Percentiles rank a stretch among this genome's conserved stretches.
These are phyloP conservation scores for Porcisia hertigi DNA, from an alignment of 208 protist genomes.

Conservation along the genomic window DNA sequence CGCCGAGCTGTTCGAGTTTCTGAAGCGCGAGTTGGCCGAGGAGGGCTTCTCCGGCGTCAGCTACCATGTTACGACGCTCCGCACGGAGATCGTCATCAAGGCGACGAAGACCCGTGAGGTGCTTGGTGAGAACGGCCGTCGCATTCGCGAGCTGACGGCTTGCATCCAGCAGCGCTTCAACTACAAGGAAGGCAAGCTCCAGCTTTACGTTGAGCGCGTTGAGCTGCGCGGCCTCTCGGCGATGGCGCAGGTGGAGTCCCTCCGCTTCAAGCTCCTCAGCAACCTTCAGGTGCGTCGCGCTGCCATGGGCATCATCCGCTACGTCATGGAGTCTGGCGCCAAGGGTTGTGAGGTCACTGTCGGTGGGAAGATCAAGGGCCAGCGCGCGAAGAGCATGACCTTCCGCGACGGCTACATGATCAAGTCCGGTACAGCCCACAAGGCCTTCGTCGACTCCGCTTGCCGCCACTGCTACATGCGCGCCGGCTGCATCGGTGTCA, in stretches of 20 bases:
- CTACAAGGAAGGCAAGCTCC: slow-evolving; percentile 95
- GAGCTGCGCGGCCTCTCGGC: slow-evolving; percentile 97
- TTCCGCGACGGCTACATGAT: slow-evolving; percentile 99
- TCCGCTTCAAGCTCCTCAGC: slow-evolving; percentile 98
- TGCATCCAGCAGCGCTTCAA: slow-evolving; percentile 99
- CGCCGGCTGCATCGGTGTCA: slow-evolving; percentile 98
- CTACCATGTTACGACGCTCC: slow-evolving; percentile 94
- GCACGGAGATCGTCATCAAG: slow-evolving; percentile 99
- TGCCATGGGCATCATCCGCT: slow-evolving; percentile 98
- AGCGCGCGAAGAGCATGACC: slow-evolving; percentile 99
- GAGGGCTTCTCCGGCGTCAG: slow-evolving; percentile 98
- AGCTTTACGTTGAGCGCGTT: slow-evolving; percentile 98
- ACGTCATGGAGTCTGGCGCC: slow-evolving; percentile 98
- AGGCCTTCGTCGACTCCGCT: slow-evolving; percentile 95
- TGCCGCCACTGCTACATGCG: slow-evolving; percentile 97
- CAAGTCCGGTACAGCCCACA: slow-evolving; percentile 94
- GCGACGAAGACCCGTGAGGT: slow-evolving; percentile 97
- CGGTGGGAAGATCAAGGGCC: slow-evolving; percentile 98
- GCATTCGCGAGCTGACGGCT: slow-evolving; percentile 98
- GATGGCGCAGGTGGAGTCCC: slow-evolving; percentile 98
- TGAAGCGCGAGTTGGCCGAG: slow-evolving; percentile 97
- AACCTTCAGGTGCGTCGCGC: slow-evolving; percentile 98
- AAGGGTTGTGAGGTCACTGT: slow-evolving; percentile 99
- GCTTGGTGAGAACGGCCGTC: slow-evolving; percentile 96
- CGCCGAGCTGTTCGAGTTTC: slow-evolving; percentile 99